Percentiles rank a stretch among this genome's conserved stretches.
Conservation (phyloP, 2,329 filamentous ascomycete genomes). For the Claviceps cyperi region DNA sequence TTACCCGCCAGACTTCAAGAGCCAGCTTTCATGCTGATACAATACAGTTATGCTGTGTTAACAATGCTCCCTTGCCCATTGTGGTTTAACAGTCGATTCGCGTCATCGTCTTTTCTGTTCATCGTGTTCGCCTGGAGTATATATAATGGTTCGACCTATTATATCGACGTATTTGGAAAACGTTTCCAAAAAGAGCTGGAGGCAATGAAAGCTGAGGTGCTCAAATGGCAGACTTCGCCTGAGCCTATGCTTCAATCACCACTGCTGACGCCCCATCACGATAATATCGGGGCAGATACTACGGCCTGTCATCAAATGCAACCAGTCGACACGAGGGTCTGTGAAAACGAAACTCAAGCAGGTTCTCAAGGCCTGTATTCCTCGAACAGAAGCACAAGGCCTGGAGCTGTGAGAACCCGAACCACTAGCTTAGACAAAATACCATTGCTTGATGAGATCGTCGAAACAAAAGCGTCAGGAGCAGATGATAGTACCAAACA, state of each 20-base stretch:
- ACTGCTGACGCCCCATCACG: slow-evolving; percentile 16
- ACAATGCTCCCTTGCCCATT: slow-evolving; percentile 92
- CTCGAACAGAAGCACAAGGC: slow-evolving; percentile 7
- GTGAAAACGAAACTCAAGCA: neutral
- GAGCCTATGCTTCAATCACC: slow-evolving; percentile 28
- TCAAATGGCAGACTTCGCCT: slow-evolving; percentile 63
- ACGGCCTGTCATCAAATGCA: slow-evolving; percentile 7
- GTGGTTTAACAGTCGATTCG: slow-evolving; percentile 84
- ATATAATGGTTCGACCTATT: slow-evolving; percentile 93
- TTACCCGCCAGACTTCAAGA: slow-evolving; percentile 69
- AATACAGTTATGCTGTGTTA: slow-evolving; percentile 77
- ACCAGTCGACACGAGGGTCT: slow-evolving; percentile 6
- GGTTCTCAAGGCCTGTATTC: neutral
- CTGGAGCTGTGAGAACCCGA: slow-evolving; percentile 10
- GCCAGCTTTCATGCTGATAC: slow-evolving; percentile 86
- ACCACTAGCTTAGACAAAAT: slow-evolving; percentile 36
- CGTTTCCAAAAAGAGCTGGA: slow-evolving; percentile 95
- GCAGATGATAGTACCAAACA: slow-evolving; percentile 31
- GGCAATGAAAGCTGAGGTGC: slow-evolving; percentile 72
- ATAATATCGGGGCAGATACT: slow-evolving; percentile 7
- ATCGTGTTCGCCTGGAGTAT: slow-evolving; percentile 87
- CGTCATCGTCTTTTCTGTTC: slow-evolving; percentile 62
- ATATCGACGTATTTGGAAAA: slow-evolving; percentile 95
- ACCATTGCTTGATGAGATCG: slow-evolving; percentile 37
- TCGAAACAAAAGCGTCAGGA: slow-evolving; percentile 22